phyloP scores from a whole-genome alignment of 257 asterid species.

The Fraxinus cuspidata region DNA sequence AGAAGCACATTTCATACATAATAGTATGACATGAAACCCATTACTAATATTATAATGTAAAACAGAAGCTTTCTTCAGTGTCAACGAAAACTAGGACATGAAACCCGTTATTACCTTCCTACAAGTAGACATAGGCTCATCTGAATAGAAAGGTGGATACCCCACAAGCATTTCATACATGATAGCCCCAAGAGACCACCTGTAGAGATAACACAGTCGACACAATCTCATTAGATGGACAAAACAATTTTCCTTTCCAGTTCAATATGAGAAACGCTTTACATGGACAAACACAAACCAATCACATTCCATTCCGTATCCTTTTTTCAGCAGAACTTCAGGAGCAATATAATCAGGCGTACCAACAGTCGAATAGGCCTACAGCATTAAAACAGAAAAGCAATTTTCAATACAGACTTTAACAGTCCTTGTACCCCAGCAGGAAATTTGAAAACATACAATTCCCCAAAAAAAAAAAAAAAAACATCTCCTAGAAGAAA shows the following conservation, averaged over 20 bases:
- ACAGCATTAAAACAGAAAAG: conserved; percentile 26
- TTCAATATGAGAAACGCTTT: conserved; percentile 21
- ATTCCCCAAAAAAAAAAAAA: conserved; percentile 4
- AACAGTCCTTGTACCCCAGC: conserved; percentile 11
- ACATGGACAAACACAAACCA: conserved; percentile 54
- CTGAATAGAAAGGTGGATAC: conserved; percentile 95
- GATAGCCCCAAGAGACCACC: conserved; percentile 99
- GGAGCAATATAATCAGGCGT: conserved; percentile 99
- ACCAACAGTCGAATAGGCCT: conserved; percentile 99
- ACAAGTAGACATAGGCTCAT: conserved; percentile 96
- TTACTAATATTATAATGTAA: no score
- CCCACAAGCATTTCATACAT: conserved; percentile 99
- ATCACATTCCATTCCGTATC: conserved; percentile 98
- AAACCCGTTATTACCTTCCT: conserved; percentile 63
- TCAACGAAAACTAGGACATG: background rate
- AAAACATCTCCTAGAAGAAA: conserved; percentile 3
- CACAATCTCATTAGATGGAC: conserved; percentile 24
- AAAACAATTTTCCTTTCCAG: conserved; percentile 6
- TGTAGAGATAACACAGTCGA: conserved; percentile 27
- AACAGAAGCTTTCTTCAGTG: background rate
- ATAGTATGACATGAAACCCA: background rate
- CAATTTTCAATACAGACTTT: conserved; percentile 9
- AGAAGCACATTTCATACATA: background rate
- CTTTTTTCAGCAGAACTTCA: conserved; percentile 89
- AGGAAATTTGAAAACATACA: background rate